Base-by-base conservation (phyloP, 257 asterid genomes). In the Salvia hispanica region DNA sequence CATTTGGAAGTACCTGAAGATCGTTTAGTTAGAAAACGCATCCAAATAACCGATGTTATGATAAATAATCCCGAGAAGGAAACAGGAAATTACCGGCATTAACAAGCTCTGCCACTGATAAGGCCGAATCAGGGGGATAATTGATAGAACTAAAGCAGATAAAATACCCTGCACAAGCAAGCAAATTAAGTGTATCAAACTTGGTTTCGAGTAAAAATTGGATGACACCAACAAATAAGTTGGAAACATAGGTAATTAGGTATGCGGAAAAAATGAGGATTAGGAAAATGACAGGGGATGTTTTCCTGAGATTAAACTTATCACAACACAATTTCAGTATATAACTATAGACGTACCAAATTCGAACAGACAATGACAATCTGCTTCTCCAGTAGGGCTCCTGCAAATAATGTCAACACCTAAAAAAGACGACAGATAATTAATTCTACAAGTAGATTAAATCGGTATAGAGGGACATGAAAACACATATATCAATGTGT, bases 31-130 rank as follows among this genome's bases (percentile, higher is more conserved):
- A 76, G 61, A 56, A 48, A 63, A 57, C 46, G 48, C 45, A 18
- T 79, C 56, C 50, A 46, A 58, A 57, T 65, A 69, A 59, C 13
- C 11, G 10, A 65, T 62, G 58, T 59, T 48, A 31, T 16, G 31
- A 21, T 13, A 74, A 52, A 56, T 18, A 64, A 70, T 14, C 39
- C 42, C 18, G 5, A 5, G 78, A 36, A 71, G 18, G 18, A 59
- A 71, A 70, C 56, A 77, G 69, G 69, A 66, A 61, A 62, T 56
- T 94, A 94, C 99, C 66, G 99, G 99, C 98, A 91, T 87, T 60
- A 94, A 76, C 79, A 83, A 85, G 88, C 99, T 94, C 80, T 94
- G 98, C 98, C 98, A 94, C 81, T 84, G 96, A 77, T 85, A 94
- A 63, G 99, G 99, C 58, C 98, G 95, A 74, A 94, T 94, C 76